Conservation (phyloP, 306 rosid species). For the Hippophae gyantsensis region DNA sequence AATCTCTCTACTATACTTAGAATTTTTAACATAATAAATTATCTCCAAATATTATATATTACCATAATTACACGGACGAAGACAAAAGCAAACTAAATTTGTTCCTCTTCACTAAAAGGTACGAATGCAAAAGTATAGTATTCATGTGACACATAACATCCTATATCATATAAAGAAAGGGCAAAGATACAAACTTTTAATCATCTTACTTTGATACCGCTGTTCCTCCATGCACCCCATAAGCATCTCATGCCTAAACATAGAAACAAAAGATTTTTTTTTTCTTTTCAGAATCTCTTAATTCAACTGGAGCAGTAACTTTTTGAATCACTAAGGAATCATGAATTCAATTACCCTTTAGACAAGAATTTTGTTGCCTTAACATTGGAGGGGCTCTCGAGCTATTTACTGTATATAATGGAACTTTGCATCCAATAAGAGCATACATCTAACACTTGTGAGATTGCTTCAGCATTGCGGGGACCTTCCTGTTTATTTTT, state of each 20-base stretch:
- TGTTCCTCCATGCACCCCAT: slow-evolving; percentile 66
- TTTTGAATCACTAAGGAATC: slow-evolving; percentile 14
- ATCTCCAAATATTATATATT: too few relatives aligned
- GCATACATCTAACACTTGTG: slow-evolving; percentile 70
- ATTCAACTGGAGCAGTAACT: slow-evolving; percentile 18
- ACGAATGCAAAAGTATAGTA: too few relatives aligned
- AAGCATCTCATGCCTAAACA: slow-evolving; percentile 67
- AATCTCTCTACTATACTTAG: too few relatives aligned
- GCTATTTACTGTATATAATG: slow-evolving; percentile 86
- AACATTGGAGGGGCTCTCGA: slow-evolving; percentile 78
- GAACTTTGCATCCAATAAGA: slow-evolving; percentile 94
- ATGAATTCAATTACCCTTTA: slow-evolving; percentile 59
- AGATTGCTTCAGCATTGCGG: slow-evolving; percentile 67
- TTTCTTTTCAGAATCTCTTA: neutral
- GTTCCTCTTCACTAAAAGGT: too few relatives aligned
- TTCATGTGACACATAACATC: too few relatives aligned
- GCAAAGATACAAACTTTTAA: neutral
- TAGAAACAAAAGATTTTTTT: slow-evolving; percentile 2
- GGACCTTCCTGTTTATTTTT: slow-evolving; percentile 59
- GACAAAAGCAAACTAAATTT: too few relatives aligned
- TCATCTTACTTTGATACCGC: slow-evolving; percentile 62
- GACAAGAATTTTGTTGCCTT: slow-evolving; percentile 88
- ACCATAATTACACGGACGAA: too few relatives aligned
- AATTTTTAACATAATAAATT: too few relatives aligned
- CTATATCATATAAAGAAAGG: too few relatives aligned